phyloP scores from a whole-genome alignment of 306 rosid species.

The Lathyrus tuberosus region DNA sequence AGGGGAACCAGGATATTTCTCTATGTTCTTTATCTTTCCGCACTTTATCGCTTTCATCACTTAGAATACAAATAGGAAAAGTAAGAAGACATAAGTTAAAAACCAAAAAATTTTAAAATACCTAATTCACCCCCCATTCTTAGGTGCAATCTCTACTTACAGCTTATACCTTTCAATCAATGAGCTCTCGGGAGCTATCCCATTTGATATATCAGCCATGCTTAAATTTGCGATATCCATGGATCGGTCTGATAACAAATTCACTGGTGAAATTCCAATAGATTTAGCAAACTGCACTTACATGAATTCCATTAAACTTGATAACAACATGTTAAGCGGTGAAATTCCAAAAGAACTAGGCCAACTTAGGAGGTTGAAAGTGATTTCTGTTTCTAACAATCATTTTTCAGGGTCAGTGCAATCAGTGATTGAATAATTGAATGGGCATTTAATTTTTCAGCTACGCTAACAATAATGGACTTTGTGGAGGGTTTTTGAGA shows the following conservation, averaged over 20 bases:
- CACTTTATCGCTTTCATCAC: no score
- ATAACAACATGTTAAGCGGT: slow-evolving; percentile 30
- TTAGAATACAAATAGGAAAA: no score
- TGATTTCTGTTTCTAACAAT: not conserved
- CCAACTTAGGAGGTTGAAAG: not conserved
- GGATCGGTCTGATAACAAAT: slow-evolving; percentile 24
- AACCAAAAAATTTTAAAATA: no score
- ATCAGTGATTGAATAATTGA: no score
- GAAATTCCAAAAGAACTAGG: slow-evolving; percentile 20
- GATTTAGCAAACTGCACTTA: not conserved
- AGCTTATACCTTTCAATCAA: slow-evolving; percentile 20
- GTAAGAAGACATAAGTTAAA: no score
- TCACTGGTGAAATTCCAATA: slow-evolving; percentile 35
- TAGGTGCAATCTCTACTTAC: no score
- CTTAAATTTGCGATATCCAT: not conserved
- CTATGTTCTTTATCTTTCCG: no score
- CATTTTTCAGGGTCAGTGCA: no score
- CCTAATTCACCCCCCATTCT: no score
- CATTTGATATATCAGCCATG: not conserved
- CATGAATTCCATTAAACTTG: slow-evolving; percentile 7
- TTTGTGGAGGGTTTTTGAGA: slow-evolving; percentile 36
- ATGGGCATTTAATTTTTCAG: no score
- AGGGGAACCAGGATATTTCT: no score
- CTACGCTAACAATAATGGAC: not conserved
- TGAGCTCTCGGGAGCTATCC: slow-evolving; percentile 33